These are phyloP conservation scores for Heritiera littoralis DNA, from an alignment of 345 rosid species.

Conservation along the genomic window DNA sequence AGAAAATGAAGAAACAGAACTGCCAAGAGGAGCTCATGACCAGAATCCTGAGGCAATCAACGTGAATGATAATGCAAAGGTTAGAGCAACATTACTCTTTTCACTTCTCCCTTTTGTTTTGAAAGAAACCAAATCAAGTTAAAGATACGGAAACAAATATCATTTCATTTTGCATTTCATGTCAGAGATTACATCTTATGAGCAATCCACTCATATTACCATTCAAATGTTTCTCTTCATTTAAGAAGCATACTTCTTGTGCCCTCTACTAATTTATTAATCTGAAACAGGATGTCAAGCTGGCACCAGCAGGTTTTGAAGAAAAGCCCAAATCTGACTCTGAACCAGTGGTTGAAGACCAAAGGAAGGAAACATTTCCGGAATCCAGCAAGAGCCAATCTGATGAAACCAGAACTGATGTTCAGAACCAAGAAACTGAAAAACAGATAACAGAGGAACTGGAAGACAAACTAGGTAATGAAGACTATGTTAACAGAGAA, in stretches of 20 bases:
- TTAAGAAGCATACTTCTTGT: background rate
- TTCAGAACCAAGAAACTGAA: slow-evolving; percentile 8
- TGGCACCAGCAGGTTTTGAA: slow-evolving; percentile 14
- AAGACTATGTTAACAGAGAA: slow-evolving; percentile 19
- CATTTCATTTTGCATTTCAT: background rate
- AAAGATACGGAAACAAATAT: background rate
- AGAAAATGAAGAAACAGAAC: slow-evolving; percentile 24
- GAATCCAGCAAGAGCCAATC: slow-evolving; percentile 14
- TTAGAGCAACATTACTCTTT: background rate
- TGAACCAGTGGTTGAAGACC: slow-evolving; percentile 28
- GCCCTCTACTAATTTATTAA: slow-evolving; percentile 20
- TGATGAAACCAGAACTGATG: slow-evolving; percentile 21
- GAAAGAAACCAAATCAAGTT: background rate
- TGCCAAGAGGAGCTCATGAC: slow-evolving; percentile 21
- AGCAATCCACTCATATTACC: background rate
- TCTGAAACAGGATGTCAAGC: slow-evolving; percentile 29
- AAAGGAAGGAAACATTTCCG: slow-evolving; percentile 15
- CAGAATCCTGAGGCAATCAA: slow-evolving; percentile 14
- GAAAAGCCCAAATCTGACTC: slow-evolving; percentile 21
- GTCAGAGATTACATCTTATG: background rate
- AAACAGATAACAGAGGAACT: background rate
- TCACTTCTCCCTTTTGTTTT: background rate
- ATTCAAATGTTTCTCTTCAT: background rate
- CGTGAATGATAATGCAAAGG: slow-evolving; percentile 7
- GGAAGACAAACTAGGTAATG: background rate